These are phyloP conservation scores for Globisporangium parvum DNA, from an alignment of 352 stramenopile genomes.

Conservation along the genomic window DNA sequence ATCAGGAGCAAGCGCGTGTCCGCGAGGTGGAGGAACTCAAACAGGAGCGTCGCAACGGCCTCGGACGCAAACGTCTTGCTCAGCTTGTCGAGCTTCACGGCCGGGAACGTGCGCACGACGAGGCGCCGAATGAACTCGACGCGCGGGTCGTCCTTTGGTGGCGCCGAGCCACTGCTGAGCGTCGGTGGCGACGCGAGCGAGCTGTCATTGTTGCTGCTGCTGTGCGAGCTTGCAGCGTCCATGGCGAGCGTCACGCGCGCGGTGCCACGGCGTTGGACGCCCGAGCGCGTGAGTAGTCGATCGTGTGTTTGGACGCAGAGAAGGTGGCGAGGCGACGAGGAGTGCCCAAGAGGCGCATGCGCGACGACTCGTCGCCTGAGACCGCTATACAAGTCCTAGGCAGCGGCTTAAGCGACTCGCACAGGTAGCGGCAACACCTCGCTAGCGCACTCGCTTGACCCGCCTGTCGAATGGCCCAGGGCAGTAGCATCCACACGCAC, in stretches of 20 bases:
- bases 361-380: too few species aligned
- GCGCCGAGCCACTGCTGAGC: background rate
- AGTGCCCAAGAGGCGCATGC: too few species aligned
- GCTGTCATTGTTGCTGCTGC: slow-evolving; percentile 5
- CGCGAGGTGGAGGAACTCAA: slow-evolving; percentile 67
- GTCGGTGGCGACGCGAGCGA: background rate
- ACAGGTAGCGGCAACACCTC: too few species aligned
- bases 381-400: too few species aligned
- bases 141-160: slow-evolving; percentile 47
- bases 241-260: background rate
- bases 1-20: slow-evolving; percentile 59
- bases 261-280: too few species aligned
- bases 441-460: too few species aligned
- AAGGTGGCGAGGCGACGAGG: too few species aligned
- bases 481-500: too few species aligned
- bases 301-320: too few species aligned
- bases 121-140: slow-evolving; percentile 63
- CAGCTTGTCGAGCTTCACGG: slow-evolving; percentile 50
- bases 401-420: too few species aligned
- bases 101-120: slow-evolving; percentile 60
- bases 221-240: background rate
- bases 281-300: too few species aligned
- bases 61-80: slow-evolving; percentile 62
- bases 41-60: slow-evolving; percentile 43
- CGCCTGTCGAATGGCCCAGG: too few species aligned